These are phyloP conservation scores for Candida coquimbonensis DNA, from an alignment of 805 yeast genomes.

Conservation along the genomic window DNA sequence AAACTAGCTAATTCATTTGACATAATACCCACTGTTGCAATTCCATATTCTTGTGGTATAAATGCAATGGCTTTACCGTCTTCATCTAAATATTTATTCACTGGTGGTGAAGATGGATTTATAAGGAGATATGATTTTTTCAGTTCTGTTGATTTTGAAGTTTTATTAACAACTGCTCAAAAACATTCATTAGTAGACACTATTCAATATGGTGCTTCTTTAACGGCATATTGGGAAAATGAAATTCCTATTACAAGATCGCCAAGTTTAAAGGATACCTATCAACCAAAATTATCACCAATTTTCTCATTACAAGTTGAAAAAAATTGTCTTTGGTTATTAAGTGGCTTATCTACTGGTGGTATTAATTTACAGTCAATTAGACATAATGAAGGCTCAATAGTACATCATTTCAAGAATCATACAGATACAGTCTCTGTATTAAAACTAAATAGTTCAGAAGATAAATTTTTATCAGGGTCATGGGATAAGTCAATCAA, in stretches of 20 bases:
- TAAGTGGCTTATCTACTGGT: slow-evolving; percentile 77
- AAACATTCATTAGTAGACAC: slow-evolving; percentile 84
- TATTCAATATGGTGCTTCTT: slow-evolving; percentile 75
- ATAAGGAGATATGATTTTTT: slow-evolving; percentile 84
- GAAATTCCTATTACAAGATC: slow-evolving; percentile 69
- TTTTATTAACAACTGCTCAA: slow-evolving; percentile 86
- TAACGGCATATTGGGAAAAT: slow-evolving; percentile 89
- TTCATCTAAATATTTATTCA: slow-evolving; percentile 80
- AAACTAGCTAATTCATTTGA: slow-evolving; percentile 51
- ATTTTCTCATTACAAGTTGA: slow-evolving; percentile 86
- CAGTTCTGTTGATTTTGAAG: slow-evolving; percentile 78
- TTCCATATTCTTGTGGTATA: slow-evolving; percentile 73
- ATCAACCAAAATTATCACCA: slow-evolving; percentile 63
- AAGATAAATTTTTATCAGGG: slow-evolving; percentile 67
- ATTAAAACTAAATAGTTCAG: slow-evolving; percentile 52
- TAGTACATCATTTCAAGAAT: slow-evolving; percentile 65
- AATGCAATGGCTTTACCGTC: slow-evolving; percentile 71
- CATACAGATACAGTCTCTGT: slow-evolving; percentile 76
- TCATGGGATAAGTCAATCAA: slow-evolving; percentile 82
- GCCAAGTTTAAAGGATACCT: slow-evolving; percentile 27
- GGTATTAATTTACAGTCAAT: slow-evolving; percentile 83
- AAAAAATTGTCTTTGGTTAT: slow-evolving; percentile 72
- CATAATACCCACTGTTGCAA: slow-evolving; percentile 79
- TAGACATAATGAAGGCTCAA: slow-evolving; percentile 73
- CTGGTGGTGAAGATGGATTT: slow-evolving; percentile 96